Base-by-base conservation (phyloP, 805 yeast genomes). In the Wickerhamomyces ciferrii region DNA sequence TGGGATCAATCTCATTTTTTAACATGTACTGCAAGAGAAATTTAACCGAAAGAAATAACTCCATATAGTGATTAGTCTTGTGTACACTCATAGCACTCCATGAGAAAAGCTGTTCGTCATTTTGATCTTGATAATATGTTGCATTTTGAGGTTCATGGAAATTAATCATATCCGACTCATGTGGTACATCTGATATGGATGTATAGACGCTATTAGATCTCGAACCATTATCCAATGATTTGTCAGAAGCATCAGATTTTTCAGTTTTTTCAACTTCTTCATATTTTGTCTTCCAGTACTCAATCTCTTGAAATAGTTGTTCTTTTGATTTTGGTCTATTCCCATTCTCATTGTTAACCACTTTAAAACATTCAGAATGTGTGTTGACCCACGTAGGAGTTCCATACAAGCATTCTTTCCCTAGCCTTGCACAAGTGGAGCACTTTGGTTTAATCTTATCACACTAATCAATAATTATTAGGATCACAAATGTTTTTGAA, bases 101-200 rank as follows among this genome's bases (percentile, higher is more conserved):
- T 2, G 59, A 59, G 15, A 48, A 53, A 32, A 48, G 49, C 19
- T 55, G 56, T 36, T 56, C 61, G 39, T 53, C 53, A 15, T 51
- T 45, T 2, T 52, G 44, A 4, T 17, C 27, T 36, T 56, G 51
- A 11, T 53, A 7, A 11, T 53, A 39, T 2, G 53, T 38, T 1
- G 55, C 27, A 45, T 46, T 43, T 44, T 53, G 43, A 21, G 27
- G 23, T 37, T 51, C 42, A 47, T 24, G 43, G 49, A 60, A 49
- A 38, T 47, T 48, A 2, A 60, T 48, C 7, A 5, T 29, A 21
- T 43, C 29, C 6, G 24, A 18, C 5, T 15, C 24, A 19, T 35
- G 38, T 10, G 31, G 14, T 4, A 14, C 15, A 8, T 8, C n/a
- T n/a, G n/a, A n/a, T n/a, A n/a, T n/a, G n/a, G n/a, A n/a, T n/a